phyloP scores from a whole-genome alignment of 805 yeast species.

The Pichia rugopelliculosa region DNA sequence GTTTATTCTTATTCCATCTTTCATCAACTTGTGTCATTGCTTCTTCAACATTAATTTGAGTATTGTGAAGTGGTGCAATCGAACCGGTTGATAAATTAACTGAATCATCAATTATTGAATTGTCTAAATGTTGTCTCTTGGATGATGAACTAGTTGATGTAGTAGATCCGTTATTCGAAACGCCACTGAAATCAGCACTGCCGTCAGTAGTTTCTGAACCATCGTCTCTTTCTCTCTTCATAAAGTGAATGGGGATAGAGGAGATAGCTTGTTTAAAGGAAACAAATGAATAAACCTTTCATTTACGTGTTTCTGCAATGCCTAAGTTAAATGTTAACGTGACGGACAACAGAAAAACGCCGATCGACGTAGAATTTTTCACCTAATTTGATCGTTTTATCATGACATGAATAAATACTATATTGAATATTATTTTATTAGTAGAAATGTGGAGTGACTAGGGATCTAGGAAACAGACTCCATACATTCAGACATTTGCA shows the following conservation, averaged over 20 bases:
- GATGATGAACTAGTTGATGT: neutral
- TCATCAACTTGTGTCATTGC: slow-evolving; percentile 26
- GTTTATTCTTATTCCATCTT: slow-evolving; percentile 9
- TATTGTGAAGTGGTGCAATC: neutral
- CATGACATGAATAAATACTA: neutral
- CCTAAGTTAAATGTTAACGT: too few relatives aligned
- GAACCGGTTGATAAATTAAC: neutral
- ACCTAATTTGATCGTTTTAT: neutral
- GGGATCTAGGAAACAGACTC: too few relatives aligned
- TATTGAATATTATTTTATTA: too few relatives aligned
- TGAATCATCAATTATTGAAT: neutral
- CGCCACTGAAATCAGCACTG: neutral
- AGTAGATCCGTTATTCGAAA: neutral
- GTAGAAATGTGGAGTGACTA: too few relatives aligned
- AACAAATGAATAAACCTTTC: too few relatives aligned
- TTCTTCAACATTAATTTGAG: slow-evolving; percentile 20
- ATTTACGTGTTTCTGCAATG: neutral
- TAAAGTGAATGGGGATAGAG: neutral
- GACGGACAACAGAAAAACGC: neutral
- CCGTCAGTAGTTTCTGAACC: neutral
- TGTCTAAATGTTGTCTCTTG: neutral
- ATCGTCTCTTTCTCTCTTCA: neutral
- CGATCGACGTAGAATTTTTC: neutral
- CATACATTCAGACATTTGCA: neutral
- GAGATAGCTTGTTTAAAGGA: too few relatives aligned